Evolutionary conservation across 257 asterid species (phyloP).

Genomic region (Solanum corneliomulleri): DNA sequence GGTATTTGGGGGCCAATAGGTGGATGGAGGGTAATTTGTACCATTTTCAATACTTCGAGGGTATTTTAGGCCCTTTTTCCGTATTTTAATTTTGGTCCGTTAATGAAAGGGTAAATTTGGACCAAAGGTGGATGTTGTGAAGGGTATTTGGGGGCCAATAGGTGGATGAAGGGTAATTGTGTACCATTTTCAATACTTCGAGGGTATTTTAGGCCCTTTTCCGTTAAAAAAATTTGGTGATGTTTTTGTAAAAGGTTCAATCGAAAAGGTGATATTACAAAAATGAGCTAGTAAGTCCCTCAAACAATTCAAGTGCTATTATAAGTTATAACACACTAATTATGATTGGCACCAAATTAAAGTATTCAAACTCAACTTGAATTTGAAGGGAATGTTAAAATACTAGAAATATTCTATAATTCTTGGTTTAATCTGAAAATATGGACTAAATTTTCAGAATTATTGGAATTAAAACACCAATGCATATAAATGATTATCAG

Average conservation of each 20-base stretch:
- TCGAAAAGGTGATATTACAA: neutral
- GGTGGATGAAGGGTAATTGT: no score
- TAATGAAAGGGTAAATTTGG: no score
- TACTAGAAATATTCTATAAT: neutral
- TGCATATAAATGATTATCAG: neutral
- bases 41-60: no score
- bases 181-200: no score
- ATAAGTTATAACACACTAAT: neutral
- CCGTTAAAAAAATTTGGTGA: rapidly evolving
- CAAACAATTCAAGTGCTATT: neutral
- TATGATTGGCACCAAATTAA: neutral
- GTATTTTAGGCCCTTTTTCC: no score
- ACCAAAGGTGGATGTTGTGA: no score
- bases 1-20: no score
- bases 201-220: no score
- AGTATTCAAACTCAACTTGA: neutral
- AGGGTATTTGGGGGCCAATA: no score
- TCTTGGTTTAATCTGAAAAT: neutral
- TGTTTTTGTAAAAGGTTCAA: neutral
- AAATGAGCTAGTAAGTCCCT: neutral
- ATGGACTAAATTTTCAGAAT: neutral
- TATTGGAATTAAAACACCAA: neutral
- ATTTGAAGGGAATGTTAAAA: neutral
- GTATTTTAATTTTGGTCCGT: no score
- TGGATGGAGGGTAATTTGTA: no score